A percentile compares a stretch with the other conserved stretches of the same genome.
Evolutionary conservation across 2,329 filamentous ascomycete species (phyloP).

Genomic region (Aspergillus transmontanensis): DNA sequence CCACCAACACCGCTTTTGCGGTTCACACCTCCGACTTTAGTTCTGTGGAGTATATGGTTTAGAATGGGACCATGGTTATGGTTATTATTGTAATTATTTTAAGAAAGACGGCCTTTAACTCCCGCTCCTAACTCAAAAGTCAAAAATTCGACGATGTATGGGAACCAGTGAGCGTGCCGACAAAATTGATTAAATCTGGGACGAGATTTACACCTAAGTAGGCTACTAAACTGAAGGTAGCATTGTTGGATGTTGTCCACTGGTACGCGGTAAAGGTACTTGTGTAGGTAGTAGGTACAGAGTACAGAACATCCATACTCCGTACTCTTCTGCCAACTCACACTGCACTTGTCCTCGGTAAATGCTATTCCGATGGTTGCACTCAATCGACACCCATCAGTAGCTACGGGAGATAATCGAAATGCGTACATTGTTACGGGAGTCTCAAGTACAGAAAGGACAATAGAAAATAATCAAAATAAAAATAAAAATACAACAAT

Average conservation of each 20-base stretch:
- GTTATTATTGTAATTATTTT: constrained; percentile 14
- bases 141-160: background rate
- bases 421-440: background rate
- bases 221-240: background rate
- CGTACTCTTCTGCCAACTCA: background rate
- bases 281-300: background rate
- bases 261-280: background rate
- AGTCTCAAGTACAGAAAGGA: background rate
- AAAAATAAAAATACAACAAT: background rate
- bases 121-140: constrained; percentile 20
- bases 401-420: background rate
- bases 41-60: constrained; percentile 12
- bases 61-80: constrained; percentile 15
- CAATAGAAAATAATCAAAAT: background rate
- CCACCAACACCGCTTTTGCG: constrained; percentile 10
- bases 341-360: background rate
- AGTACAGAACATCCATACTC: background rate
- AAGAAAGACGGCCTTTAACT: constrained; percentile 10
- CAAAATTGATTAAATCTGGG: background rate
- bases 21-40: constrained; percentile 9
- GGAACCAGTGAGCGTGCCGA: background rate
- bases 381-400: background rate
- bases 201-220: background rate
- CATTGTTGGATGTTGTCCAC: background rate
- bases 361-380: background rate